These are phyloP conservation scores for Leucosporidium scottii DNA, from an alignment of 768 basidiomycete genomes.

Conservation along the genomic window DNA sequence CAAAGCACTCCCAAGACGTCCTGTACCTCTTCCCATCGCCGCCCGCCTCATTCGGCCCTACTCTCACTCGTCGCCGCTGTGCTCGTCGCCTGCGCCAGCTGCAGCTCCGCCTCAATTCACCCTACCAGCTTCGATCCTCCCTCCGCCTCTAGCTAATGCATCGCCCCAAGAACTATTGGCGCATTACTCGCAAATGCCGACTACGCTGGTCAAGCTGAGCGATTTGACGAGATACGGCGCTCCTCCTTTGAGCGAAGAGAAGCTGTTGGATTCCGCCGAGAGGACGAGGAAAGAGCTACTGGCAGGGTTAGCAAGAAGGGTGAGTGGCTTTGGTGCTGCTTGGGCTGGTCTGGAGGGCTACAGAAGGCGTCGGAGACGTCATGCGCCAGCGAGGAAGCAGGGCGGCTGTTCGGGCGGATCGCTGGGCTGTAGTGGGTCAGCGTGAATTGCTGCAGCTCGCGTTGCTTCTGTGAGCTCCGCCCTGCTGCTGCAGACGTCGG, in stretches of 20 bases:
- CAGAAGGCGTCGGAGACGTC: no score
- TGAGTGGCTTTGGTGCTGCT: not conserved
- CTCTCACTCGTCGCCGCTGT: not conserved
- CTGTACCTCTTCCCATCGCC: no score
- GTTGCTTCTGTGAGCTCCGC: no score
- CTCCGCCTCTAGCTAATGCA: not conserved
- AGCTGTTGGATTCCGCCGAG: conserved; percentile 31
- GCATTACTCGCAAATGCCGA: conserved; percentile 23
- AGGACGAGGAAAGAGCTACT: conserved; percentile 29
- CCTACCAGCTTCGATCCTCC: not conserved
- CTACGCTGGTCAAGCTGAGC: conserved; percentile 23
- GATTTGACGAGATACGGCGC: conserved; percentile 27
- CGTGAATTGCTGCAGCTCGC: no score
- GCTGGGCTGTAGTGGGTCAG: no score
- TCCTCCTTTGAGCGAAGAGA: conserved; percentile 26
- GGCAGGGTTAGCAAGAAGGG: conserved; percentile 30
- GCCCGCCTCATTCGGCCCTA: not conserved
- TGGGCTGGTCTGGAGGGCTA: not conserved
- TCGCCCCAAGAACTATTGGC: conserved; percentile 17
- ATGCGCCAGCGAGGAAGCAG: no score
- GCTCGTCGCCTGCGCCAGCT: no score
- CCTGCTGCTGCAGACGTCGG: no score
- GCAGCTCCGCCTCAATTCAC: no score
- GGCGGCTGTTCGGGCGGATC: no score
- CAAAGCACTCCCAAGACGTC: no score